Evolutionary conservation across 345 rosid genomes (phyloP), one percentile per base, ranked within the genome.

Genomic region (Aquilaria malaccensis): DNA sequence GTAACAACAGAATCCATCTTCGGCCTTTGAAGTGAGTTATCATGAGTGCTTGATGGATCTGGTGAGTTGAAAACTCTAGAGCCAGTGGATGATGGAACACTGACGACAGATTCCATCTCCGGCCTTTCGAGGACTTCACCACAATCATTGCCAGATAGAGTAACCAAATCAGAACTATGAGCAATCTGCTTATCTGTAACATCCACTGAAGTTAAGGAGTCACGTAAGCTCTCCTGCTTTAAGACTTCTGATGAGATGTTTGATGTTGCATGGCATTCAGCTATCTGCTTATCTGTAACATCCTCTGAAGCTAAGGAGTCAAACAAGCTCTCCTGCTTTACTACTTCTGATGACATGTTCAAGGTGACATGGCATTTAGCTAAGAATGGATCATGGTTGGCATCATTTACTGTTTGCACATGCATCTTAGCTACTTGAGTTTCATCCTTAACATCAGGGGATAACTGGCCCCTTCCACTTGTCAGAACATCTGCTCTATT

Each of bases 91-190:
- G 74, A 67, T 29, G 74, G 71, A 58, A 61, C 70, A 62, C 22
- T 60, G 59, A 60, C 37, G 33, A 56, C 41, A 58, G 74, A 64
- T 62, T 76, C 76, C 30, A 54, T 56, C 48, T 60, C 61, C 56
- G 66, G 41, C 52, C 37, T 66, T 56, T 70, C 64, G 55, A 52
- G 64, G 68, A 55, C 50, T 62, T 61, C 69, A 61, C 46, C 60
- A 69, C 48, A 47, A 59, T 62, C 62, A 33, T 46, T 12, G 48
- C 52, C 48, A 2, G 59, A 72, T 68, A 64, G 68, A 71, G 65
- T 46, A 60, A 70, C 77, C n/a, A 70, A 67, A 77, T 65, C 73
- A 72, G 67, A 72, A 74, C 76, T 63, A 66, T 62, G 69, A 73
- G 68, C 64, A 31, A 50, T 63, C 52, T 65, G 68, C 70, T 72